Percentiles rank a stretch among this genome's conserved stretches.
Conservation (phyloP, 2,329 filamentous ascomycete species). For the Nemania sp. region DNA sequence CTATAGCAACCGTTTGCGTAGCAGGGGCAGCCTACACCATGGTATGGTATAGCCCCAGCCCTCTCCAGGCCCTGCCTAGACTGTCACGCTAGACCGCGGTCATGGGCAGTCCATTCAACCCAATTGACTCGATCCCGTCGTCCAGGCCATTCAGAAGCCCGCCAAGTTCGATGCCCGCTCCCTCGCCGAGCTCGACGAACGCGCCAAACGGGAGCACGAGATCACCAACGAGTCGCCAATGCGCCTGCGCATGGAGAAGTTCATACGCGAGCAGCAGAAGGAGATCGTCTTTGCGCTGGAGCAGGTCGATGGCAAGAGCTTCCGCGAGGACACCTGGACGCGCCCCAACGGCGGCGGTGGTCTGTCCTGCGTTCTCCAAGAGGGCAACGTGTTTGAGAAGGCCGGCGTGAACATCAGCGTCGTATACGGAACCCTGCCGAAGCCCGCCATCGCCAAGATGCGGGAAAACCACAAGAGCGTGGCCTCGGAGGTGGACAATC, state of each 20-base stretch:
- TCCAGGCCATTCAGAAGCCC: conserved; percentile 49
- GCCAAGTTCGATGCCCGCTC: conserved; percentile 64
- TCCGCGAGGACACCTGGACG: conserved; percentile 84
- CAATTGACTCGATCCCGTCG: conserved; percentile 28
- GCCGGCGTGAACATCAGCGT: conserved; percentile 93
- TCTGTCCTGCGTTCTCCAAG: conserved; percentile 91
- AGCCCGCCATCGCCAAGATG: conserved; percentile 90
- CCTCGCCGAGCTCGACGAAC: conserved; percentile 83
- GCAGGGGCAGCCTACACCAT: conserved; percentile 33
- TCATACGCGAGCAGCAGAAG: conserved; percentile 91
- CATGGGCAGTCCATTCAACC: not conserved
- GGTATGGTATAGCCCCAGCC: conserved; percentile 24
- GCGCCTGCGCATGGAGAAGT: conserved; percentile 95
- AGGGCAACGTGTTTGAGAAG: conserved; percentile 97
- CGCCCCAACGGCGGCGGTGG: conserved; percentile 89
- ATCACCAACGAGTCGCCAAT: conserved; percentile 83
- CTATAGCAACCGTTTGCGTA: conserved; percentile 27
- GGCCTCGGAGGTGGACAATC: conserved; percentile 67
- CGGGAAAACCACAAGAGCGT: conserved; percentile 92
- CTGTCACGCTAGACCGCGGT: not conserved
- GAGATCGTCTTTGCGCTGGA: conserved; percentile 84
- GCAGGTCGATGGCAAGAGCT: conserved; percentile 79
- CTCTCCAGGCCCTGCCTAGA: not conserved
- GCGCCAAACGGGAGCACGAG: conserved; percentile 77
- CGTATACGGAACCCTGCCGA: conserved; percentile 89